Conservation (phyloP, 2,329 filamentous ascomycete genomes). For the Mariannaea elegans region DNA sequence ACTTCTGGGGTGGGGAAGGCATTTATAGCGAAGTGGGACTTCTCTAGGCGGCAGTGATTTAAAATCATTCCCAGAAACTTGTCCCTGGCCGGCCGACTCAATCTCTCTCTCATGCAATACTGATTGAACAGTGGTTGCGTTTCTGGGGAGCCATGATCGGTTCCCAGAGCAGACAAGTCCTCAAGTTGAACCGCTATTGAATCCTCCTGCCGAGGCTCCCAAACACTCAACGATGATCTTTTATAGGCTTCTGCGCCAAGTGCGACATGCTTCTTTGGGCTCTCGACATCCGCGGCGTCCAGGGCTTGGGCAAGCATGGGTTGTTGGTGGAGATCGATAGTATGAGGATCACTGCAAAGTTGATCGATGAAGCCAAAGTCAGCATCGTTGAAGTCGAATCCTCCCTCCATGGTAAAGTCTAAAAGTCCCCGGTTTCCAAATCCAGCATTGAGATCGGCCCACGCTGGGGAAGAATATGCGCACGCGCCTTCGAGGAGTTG, state of each 20-base stretch:
- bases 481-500: conserved; percentile 12
- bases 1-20: conserved; percentile 23
- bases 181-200: conserved; percentile 18
- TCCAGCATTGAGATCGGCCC: conserved; percentile 6
- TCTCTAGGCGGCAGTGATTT: conserved; percentile 22
- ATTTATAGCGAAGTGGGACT: conserved; percentile 18
- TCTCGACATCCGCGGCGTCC: conserved; percentile 1
- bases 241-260: conserved; percentile 24
- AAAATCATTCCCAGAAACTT: conserved; percentile 23
- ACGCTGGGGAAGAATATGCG: background rate
- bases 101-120: conserved; percentile 8
- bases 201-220: conserved; percentile 22
- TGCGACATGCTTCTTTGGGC: conserved; percentile 14
- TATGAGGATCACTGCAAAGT: conserved; percentile 13
- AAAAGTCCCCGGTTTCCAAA: conserved; percentile 6
- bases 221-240: conserved; percentile 18
- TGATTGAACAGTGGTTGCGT: conserved; percentile 3
- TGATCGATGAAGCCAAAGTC: conserved; percentile 23
- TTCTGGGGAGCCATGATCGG: conserved; percentile 14
- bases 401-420: conserved; percentile 15
- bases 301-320: conserved; percentile 6
- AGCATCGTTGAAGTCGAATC: conserved; percentile 14
- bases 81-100: conserved; percentile 18
- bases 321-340: background rate
- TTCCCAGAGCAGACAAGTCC: conserved; percentile 20